Base-by-base conservation (phyloP, 1,284 basidiomycete genomes). In the Caloboletus firmus region DNA sequence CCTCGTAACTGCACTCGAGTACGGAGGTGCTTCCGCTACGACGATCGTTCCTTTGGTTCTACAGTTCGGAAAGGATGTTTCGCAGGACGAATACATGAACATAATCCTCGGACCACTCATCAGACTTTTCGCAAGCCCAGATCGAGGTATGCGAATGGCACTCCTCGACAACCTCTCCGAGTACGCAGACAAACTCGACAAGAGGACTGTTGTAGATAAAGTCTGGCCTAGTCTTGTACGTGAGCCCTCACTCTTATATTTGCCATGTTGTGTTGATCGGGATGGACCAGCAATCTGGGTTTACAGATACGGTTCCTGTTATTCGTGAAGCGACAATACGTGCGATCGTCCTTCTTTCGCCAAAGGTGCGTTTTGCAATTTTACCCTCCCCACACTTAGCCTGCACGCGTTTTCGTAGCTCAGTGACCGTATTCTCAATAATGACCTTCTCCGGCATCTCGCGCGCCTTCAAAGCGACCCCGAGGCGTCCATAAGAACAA, bases 291-390 rank as follows among this genome's bases (percentile, higher is more conserved):
- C 83, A 91, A 86, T 93, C 93, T 4, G 97, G 97, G 0, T 98
- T 99, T 68, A 82, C 89, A 5, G 97, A 99, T 69, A 95, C 95
- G 0, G 91, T 98, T 0, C 86, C 94, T 0, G 80, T 97, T 43
- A 93, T 99, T 52, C 85, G 97, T 34, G 95, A 99, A 73, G 94
- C 94, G 0, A 98, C 97, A 0, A 83, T 98, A 49, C 93, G 93
- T 68, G 87, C 93, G 0, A 87, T 98, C 39, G 86, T 87, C 48
- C 77, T 93, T 6, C 78, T 99, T 10, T 84, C 94, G 0, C 84
- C 91, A 18, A 96, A 98, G 74, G 93, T 91, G 34, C n/a, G 65
- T 56, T 41, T 45, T 18, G 3, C 4, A 0, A 13, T n/a, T 22
- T 18, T 45, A 3, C 34, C 30, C 47, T 12, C 22, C n/a, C 11